These are phyloP conservation scores for Trypanosomatidae sp. DNA, from an alignment of 208 protist species.

Conservation along the genomic window DNA sequence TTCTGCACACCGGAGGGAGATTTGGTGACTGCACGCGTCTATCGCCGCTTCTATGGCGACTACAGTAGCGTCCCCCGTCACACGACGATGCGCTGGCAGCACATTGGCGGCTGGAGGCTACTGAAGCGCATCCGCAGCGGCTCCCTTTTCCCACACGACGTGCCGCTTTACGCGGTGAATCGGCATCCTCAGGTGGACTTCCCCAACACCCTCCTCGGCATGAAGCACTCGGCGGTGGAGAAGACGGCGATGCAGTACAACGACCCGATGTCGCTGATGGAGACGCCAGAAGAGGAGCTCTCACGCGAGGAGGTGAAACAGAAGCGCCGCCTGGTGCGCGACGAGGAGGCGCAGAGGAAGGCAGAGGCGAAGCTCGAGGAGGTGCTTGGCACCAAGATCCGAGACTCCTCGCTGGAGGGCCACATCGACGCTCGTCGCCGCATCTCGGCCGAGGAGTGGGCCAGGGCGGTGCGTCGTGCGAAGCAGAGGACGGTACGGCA, in stretches of 20 bases:
- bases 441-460: constrained; percentile 79
- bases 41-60: constrained; percentile 87
- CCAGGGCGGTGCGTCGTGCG: constrained; percentile 70
- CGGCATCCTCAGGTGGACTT: constrained; percentile 80
- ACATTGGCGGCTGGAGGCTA: constrained; percentile 90
- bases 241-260: constrained; percentile 90
- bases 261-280: constrained; percentile 56
- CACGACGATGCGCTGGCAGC: constrained; percentile 84
- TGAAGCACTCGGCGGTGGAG: constrained; percentile 71
- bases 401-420: constrained; percentile 23
- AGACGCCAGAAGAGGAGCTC: constrained; percentile 50
- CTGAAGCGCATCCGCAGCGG: constrained; percentile 68
- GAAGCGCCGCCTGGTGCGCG: constrained; percentile 41
- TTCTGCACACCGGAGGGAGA: constrained; percentile 84
- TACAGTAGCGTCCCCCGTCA: constrained; percentile 56
- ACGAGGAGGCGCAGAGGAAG: constrained; percentile 59
- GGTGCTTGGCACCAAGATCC: constrained; percentile 59
- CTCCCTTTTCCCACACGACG: constrained; percentile 77
- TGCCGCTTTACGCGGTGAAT: constrained; percentile 78
- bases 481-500: constrained; percentile 63
- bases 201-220: constrained; percentile 78
- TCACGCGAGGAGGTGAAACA: constrained; percentile 57
- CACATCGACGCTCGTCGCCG: constrained; percentile 64
- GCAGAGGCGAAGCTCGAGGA: constrained; percentile 70
- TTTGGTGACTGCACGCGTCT: constrained; percentile 71